Base-by-base conservation (phyloP, 2,329 filamentous ascomycete genomes). In the Fusarium mundagurra region DNA sequence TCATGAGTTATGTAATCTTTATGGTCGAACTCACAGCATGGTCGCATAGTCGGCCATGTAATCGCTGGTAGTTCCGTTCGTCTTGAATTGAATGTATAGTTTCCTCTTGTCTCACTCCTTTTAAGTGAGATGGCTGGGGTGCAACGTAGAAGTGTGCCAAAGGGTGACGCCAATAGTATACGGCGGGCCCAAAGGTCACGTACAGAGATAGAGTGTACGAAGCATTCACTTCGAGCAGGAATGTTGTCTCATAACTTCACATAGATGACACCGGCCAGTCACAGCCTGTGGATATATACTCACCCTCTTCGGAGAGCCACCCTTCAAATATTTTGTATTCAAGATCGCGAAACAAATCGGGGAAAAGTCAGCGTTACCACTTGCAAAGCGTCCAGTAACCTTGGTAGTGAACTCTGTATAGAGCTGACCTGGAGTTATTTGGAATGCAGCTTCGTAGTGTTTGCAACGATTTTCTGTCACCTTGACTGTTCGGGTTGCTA, bases 151-250 rank as follows among this genome's bases (percentile, higher is more conserved):
- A 24, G 48, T 24, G 22, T 5, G n/a, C 3, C 22, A 51, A 34
- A 5, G 6, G 10, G 4, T 5, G 29, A 14, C 4, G 4, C 12
- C 17, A 14, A 24, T 20, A 5, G 18, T 2, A 17, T 18, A 33
- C 3, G 6, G 5, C 3, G 11, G 22, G 13, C 16, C 7, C 3
- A 13, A 8, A 33, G 3, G 9, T 33, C 9, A 31, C 1, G 9
- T 0, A n/a, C 6, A 7, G 48, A 51, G 22, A 20, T 10, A 24
- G 29, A 20, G 17, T 24, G 3, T 5, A 24, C 0, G 11, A 33
- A 14, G 5, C 11, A 14, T 10, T 34, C 22, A 34, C 12, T 12
- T 11, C 22, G 11, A 24, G 6, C 8, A 51, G 22, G 12, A 8
- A 51, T 34, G 8, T 8, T 3, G 29, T 20, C 31, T 24, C 22